These are phyloP conservation scores for Aspergillus bombycis DNA, from an alignment of 2,329 filamentous ascomycete genomes.

Conservation along the genomic window DNA sequence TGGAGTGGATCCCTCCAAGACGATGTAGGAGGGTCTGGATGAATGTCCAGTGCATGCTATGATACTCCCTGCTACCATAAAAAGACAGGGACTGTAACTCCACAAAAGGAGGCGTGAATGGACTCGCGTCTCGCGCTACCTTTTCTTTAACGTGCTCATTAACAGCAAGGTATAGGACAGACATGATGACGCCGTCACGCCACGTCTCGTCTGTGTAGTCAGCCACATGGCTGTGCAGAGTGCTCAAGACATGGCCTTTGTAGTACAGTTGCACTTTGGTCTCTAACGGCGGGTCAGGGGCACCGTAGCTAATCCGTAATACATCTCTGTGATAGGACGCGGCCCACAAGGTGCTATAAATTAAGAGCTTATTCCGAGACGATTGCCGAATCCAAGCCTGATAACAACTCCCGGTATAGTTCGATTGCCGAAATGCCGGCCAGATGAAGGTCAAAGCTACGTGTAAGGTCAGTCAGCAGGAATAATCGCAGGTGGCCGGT, in stretches of 20 bases:
- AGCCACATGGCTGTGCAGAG: conserved; percentile 1
- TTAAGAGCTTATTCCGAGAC: background rate
- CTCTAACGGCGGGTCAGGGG: background rate
- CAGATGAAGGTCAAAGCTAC: background rate
- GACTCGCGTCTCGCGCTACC: conserved; percentile 11
- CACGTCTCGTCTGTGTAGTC: background rate
- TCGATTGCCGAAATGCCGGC: background rate
- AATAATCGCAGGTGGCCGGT: background rate
- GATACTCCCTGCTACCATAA: conserved; percentile 14
- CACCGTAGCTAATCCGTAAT: conserved; percentile 10
- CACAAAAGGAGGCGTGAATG: conserved; percentile 10
- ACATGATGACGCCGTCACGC: conserved; percentile 11
- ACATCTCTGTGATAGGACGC: conserved; percentile 15
- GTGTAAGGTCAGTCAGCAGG: background rate
- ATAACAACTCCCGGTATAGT: conserved; percentile 5
- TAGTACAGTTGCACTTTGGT: conserved; percentile 13
- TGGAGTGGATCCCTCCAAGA: conserved; percentile 8
- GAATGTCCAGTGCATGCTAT: conserved; percentile 12
- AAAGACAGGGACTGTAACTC: conserved; percentile 8
- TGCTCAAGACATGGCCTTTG: conserved; percentile 1
- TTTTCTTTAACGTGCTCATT: conserved; percentile 1
- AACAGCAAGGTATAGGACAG: conserved; percentile 11
- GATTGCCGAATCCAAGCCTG: conserved; percentile 7
- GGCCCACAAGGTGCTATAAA: conserved; percentile 10
- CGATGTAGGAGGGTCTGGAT: conserved; percentile 7